Conservation (phyloP, 139 green algal species). For the Pleodorina starrii region DNA sequence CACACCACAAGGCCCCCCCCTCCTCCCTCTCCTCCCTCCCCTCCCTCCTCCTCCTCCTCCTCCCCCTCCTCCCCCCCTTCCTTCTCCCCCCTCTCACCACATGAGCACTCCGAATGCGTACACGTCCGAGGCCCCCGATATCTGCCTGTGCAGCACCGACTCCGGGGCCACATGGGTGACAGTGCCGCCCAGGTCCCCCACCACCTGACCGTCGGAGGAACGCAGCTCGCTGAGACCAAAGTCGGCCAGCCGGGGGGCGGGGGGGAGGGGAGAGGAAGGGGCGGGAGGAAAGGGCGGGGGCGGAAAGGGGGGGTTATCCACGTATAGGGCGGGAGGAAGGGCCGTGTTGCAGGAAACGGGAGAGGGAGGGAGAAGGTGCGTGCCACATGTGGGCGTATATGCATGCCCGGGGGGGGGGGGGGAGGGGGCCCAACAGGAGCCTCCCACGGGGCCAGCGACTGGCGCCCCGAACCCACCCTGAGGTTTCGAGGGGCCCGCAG, state of each 20-base stretch:
- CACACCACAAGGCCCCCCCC: too few relatives aligned
- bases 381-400: neutral
- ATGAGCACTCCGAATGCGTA: constrained; percentile 65
- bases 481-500: too few relatives aligned
- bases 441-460: too few relatives aligned
- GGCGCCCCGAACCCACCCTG: too few relatives aligned
- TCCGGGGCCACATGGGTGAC: constrained; percentile 61
- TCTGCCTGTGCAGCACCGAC: constrained; percentile 45
- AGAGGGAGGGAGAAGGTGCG: neutral
- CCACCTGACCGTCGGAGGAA: constrained; percentile 45
- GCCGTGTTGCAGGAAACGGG: neutral
- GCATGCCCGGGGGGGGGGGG: neutral
- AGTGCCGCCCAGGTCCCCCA: constrained; percentile 61
- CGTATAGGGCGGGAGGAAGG: neutral
- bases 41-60: neutral
- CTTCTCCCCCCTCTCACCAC: constrained; percentile 52
- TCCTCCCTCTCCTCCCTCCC: neutral
- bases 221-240: constrained; percentile 62
- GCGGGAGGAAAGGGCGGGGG: neutral
- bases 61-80: neutral
- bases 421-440: too few relatives aligned
- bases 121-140: constrained; percentile 48
- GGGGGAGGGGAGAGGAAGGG: neutral
- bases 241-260: constrained; percentile 50
- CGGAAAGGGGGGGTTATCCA: neutral